Evolutionary conservation across 257 asterid genomes (phyloP).

Genomic region (Solanum sitiens): DNA sequence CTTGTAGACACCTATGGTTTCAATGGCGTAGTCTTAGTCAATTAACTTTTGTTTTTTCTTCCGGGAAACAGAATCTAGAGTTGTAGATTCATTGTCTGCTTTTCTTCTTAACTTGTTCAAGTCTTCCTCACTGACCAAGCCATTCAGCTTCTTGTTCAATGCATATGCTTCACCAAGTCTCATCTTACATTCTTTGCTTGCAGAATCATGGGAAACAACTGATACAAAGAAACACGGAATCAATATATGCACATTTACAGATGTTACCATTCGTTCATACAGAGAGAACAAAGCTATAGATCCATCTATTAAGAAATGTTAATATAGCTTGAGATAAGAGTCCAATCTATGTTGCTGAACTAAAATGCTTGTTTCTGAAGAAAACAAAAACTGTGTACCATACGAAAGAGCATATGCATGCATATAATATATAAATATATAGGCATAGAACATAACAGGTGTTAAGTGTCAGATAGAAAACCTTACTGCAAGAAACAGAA

Average conservation of each 20-base stretch:
- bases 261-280: not conserved
- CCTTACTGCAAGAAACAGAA: not conserved
- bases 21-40: not conserved
- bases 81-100: constrained; percentile 31
- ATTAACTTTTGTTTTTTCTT: constrained; percentile 49
- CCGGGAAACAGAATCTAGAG: constrained; percentile 28
- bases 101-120: constrained; percentile 46
- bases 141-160: constrained; percentile 58
- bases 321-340: not conserved
- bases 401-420: not conserved
- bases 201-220: constrained; percentile 73
- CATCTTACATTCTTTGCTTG: constrained; percentile 78
- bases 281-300: not conserved
- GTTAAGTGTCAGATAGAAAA: not conserved
- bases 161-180: constrained; percentile 71
- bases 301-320: not conserved
- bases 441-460: not conserved
- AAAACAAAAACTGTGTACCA: not conserved
- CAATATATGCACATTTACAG: not conserved
- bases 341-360: not conserved
- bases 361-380: not conserved
- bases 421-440: not conserved
- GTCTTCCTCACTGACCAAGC: constrained; percentile 52
- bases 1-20: not conserved
- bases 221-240: not conserved